phyloP scores from a whole-genome alignment of 306 rosid genomes.

The Cucumis sativus region DNA sequence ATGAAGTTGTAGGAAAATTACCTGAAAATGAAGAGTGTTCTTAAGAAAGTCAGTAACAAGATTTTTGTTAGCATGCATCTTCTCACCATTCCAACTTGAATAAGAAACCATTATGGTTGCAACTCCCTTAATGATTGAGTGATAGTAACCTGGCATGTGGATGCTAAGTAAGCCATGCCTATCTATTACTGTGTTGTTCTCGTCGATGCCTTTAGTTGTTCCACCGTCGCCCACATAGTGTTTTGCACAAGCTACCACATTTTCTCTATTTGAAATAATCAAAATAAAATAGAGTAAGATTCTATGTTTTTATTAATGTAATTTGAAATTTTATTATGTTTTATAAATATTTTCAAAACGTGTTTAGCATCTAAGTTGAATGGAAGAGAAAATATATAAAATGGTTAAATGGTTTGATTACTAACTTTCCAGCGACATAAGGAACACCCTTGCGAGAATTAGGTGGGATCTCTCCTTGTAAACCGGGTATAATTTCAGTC shows the following conservation, averaged over 20 bases:
- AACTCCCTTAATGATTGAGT: conserved; percentile 21
- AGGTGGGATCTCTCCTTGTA: conserved; percentile 5
- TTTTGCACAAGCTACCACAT: conserved; percentile 21
- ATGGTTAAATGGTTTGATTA: background rate
- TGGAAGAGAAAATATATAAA: too few relatives aligned
- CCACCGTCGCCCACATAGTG: conserved; percentile 29
- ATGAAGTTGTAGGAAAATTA: too few relatives aligned
- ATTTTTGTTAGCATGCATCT: conserved; percentile 21
- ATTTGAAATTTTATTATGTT: too few relatives aligned
- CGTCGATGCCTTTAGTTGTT: conserved; percentile 24
- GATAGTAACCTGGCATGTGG: conserved; percentile 26
- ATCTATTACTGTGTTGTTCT: conserved; percentile 16
- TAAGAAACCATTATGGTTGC: conserved; percentile 23
- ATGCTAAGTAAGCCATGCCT: conserved; percentile 19
- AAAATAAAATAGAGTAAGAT: too few relatives aligned
- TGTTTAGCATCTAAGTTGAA: too few relatives aligned
- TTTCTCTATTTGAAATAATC: background rate
- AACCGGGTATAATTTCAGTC: conserved; percentile 4
- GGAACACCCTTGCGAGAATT: background rate
- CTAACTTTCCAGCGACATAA: background rate
- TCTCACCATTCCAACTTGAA: conserved; percentile 30
- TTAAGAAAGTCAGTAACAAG: conserved; percentile 22
- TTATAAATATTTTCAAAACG: too few relatives aligned
- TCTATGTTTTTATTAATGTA: too few relatives aligned
- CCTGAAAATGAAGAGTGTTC: conserved; percentile 14